Evolutionary conservation across 495 filamentous ascomycete species (phyloP), one percentile per base, ranked within the genome.

Genomic region (Aspergillus sclerotiicarbonarius): DNA sequence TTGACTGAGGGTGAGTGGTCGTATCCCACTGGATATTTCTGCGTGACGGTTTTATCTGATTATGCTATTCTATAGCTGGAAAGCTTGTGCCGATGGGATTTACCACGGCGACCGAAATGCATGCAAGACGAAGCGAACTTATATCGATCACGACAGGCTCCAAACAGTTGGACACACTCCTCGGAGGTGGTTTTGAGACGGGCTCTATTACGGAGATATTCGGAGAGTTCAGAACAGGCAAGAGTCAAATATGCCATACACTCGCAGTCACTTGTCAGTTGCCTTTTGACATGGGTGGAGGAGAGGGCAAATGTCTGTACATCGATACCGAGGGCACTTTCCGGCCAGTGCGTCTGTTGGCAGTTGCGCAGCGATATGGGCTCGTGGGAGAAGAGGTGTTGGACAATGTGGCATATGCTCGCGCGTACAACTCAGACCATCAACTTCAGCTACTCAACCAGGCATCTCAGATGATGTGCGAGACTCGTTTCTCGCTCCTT

Each of bases 41-140:
- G 13, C 16, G 39, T 8, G 32, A 49, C 20, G 7, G 10, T 18
- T 4, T 41, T 16, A 7, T 51, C 51, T 62, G 46, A 62, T 31
- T 16, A 20, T 8, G 16, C n/a, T 1, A 1, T 29, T 37, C 48
- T 46, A 56, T 63, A 95, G 94, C 93, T 21, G 90, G 91, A 15
- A 98, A 96, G 71, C 82, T 97, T 39, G 94, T 98, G 0, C 94
- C 94, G 0, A 96, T 98, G 91, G 94, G 94, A 9, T 98, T 98
- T 68, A 98, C 94, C 7, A 98, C 94, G 0, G 94, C 94, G n/a
- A 98, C 94, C 0, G 94, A 98, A 76, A 98, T 98, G 95, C 94
- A 98, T 65, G 90, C 90, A 47, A 86, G 94, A 57, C 86, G 94
- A 69, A 96, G 90, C 69, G 94, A 98, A 69, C 81, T 98, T 51